These are phyloP conservation scores for Cercospora zeina DNA, from an alignment of 2,329 filamentous ascomycete genomes.

Conservation along the genomic window DNA sequence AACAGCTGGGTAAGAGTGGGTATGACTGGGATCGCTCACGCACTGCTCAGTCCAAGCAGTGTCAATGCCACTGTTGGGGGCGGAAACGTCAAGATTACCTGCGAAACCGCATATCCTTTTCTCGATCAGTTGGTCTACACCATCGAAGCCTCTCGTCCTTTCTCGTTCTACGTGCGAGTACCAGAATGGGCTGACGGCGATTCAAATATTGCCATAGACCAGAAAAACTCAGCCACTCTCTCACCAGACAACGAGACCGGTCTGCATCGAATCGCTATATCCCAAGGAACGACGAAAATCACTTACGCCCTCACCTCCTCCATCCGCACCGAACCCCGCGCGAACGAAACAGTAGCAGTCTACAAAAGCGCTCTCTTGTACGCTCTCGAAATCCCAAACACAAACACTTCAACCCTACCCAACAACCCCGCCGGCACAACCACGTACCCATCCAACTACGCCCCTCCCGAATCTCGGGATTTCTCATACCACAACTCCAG, in stretches of 20 bases:
- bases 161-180: conserved; percentile 51
- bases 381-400: conserved; percentile 39
- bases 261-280: conserved; percentile 44
- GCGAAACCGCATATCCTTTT: conserved; percentile 56
- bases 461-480: conserved; percentile 35
- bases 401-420: conserved; percentile 30
- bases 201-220: conserved; percentile 20
- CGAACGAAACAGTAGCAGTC: conserved; percentile 45
- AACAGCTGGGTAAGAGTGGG: conserved; percentile 50
- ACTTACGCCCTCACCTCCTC: conserved; percentile 41
- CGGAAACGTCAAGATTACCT: conserved; percentile 46
- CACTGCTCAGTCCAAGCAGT: conserved; percentile 51
- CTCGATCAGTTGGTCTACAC: conserved; percentile 44
- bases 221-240: conserved; percentile 17
- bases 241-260: conserved; percentile 43
- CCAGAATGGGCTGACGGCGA: conserved; percentile 45
- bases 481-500: conserved; percentile 37
- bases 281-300: conserved; percentile 40
- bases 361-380: conserved; percentile 43
- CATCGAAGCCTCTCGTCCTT: conserved; percentile 41
- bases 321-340: conserved; percentile 42
- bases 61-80: conserved; percentile 45
- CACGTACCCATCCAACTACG: conserved; percentile 20
- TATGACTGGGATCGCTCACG: conserved; percentile 52
- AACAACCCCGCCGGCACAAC: conserved; percentile 22